phyloP scores from a whole-genome alignment of 2,329 filamentous ascomycete genomes.

The Fusarium sp. region DNA sequence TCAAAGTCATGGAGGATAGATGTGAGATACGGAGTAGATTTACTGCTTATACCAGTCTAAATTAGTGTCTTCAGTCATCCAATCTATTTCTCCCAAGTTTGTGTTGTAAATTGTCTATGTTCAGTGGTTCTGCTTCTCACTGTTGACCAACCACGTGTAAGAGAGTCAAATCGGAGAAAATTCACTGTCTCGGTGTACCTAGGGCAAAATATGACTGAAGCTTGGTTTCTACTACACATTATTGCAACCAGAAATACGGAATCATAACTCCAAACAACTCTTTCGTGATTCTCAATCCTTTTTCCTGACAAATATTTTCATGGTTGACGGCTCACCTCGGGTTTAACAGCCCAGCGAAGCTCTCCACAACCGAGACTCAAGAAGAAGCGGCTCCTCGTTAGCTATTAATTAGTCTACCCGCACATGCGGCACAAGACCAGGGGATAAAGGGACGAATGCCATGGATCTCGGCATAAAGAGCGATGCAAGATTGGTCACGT shows the following conservation, averaged over 20 bases:
- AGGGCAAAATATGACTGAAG: background rate
- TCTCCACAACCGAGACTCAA: background rate
- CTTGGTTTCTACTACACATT: background rate
- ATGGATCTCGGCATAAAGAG: constrained; percentile 26
- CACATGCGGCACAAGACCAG: background rate
- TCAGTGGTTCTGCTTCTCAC: background rate
- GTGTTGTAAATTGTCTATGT: background rate
- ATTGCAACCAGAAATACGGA: background rate
- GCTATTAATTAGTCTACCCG: background rate
- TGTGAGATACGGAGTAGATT: background rate
- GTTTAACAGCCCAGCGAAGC: constrained; percentile 4
- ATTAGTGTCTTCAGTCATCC: background rate
- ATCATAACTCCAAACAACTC: background rate
- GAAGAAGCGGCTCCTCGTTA: constrained; percentile 2
- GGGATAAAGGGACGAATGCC: background rate
- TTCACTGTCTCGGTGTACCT: background rate
- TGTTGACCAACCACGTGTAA: background rate
- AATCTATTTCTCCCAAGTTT: background rate
- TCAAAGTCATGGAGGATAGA: background rate
- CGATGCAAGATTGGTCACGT: constrained; percentile 30
- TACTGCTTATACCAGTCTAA: background rate
- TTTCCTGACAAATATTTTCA: constrained; percentile 2
- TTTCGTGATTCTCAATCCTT: too few relatives aligned
- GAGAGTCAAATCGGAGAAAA: background rate
- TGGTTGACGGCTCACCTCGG: constrained; percentile 31